Base-by-base conservation (phyloP, 148 eudicot species). In the Chenopodium suecicum region DNA sequence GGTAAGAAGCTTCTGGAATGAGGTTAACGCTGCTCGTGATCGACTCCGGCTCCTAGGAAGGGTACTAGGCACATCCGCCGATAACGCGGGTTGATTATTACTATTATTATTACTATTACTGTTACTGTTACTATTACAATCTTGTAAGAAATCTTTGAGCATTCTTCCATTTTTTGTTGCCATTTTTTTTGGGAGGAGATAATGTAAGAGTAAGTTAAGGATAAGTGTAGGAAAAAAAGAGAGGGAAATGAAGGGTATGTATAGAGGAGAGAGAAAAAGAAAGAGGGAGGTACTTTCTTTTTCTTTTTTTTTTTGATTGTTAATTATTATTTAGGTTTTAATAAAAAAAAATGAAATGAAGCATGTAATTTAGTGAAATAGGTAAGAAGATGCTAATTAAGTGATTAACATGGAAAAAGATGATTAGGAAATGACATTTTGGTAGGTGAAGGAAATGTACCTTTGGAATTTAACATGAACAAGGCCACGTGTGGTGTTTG, bases 21-120 rank as follows among this genome's bases (percentile, higher is more conserved):
- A 82, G 0, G 84, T 66, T 14, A 86, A 23, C 20, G 86, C 79
- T 6, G 76, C 84, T 66, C 68, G 81, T 34, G 91, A 86, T 11
- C 69, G 64, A 78, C 85, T 83, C 6, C 83, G 86, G 81, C 86
- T 85, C 41, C 89, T 65, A 13, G 77, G 81, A 13, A 87, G 77
- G 62, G 22, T 56, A 14, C 17, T 16, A 17, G 62, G 5, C 20
- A 22, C 22, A 8, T 41, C 44, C 44, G 7, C 5, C 6, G 44
- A 41, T 6, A 41, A 41, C 7, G 0, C 44, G 44, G 44, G 0
- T 41, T 41, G 44, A 37, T 37, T 37, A 37, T 37, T 34, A 34
- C 37, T 1, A 64, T 64, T 25, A 11, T 0, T 22, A 25, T 64
- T 64, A 17, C 0, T 56, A 64, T 7, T 64, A 19, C 27, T 64